A percentile compares a stretch with the other conserved stretches of the same genome.
These are phyloP conservation scores for Allium fistulosum DNA, from an alignment of 106 monocot species.

Conservation along the genomic window DNA sequence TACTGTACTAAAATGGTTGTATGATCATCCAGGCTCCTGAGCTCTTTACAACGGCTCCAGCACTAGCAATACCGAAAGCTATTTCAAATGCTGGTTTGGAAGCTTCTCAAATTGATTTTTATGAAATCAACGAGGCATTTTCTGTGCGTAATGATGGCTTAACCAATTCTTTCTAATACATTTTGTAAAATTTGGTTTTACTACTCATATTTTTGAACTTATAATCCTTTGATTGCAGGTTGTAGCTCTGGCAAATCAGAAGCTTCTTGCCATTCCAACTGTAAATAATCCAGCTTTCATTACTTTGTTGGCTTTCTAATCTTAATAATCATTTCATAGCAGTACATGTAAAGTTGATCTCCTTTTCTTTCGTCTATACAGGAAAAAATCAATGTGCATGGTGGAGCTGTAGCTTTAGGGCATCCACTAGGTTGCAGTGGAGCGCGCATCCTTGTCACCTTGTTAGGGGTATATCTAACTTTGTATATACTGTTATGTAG, in stretches of 20 bases:
- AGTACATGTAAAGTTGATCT: neutral
- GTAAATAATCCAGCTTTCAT: constrained; percentile 30
- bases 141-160: constrained; percentile 42
- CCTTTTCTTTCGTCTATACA: constrained; percentile 12
- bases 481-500: neutral
- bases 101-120: constrained; percentile 86
- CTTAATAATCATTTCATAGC: neutral
- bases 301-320: neutral
- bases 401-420: constrained; percentile 92
- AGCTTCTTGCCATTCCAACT: constrained; percentile 83
- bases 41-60: constrained; percentile 84
- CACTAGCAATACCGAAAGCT: constrained; percentile 51
- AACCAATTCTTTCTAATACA: neutral
- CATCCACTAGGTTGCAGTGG: constrained; percentile 99
- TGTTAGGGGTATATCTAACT: constrained; percentile 65
- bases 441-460: constrained; percentile 90
- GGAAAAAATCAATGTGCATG: constrained; percentile 95
- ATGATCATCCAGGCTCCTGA: constrained; percentile 69
- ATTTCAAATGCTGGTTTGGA: constrained; percentile 60
- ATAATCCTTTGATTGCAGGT: constrained; percentile 41
- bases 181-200: neutral
- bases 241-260: constrained; percentile 93
- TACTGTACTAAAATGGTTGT: neutral
- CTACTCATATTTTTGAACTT: constrained; percentile 6
- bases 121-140: constrained; percentile 99